A percentile compares a stretch with the other conserved stretches of the same genome.
These are phyloP conservation scores for Pistacia integerrima DNA, from an alignment of 345 rosid species.

Conservation along the genomic window DNA sequence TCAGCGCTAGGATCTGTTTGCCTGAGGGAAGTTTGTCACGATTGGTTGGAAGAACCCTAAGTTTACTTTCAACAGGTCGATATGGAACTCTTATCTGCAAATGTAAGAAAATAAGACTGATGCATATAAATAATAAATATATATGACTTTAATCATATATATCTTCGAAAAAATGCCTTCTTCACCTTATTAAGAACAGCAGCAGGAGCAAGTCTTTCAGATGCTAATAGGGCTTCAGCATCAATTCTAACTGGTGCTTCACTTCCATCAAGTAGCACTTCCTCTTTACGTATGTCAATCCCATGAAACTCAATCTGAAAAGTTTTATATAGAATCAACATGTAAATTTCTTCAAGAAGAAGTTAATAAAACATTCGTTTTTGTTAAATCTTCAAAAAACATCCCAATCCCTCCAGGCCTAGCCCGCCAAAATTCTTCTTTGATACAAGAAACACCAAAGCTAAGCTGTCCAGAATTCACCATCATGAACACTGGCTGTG, in stretches of 20 bases:
- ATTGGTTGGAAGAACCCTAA: slow-evolving; percentile 58
- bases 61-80: slow-evolving; percentile 80
- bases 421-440: not conserved
- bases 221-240: slow-evolving; percentile 74
- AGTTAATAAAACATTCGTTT: not conserved
- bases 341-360: slow-evolving; percentile 4
- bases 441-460: not conserved
- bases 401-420: not conserved
- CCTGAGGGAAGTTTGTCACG: slow-evolving; percentile 96
- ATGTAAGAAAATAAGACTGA: not conserved
- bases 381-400: not conserved
- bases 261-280: slow-evolving; percentile 91
- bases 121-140: too few relatives aligned
- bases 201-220: slow-evolving; percentile 72
- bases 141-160: not conserved
- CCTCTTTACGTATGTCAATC: slow-evolving; percentile 70
- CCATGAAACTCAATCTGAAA: slow-evolving; percentile 84
- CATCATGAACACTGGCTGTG: not conserved
- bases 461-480: not conserved
- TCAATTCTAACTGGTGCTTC: slow-evolving; percentile 90
- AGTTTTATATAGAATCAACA: slow-evolving; percentile 4
- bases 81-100: slow-evolving; percentile 80
- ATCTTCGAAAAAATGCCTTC: slow-evolving; percentile 1
- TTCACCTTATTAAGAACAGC: slow-evolving; percentile 84
- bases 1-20: slow-evolving; percentile 83